phyloP scores from a whole-genome alignment of 2,329 filamentous ascomycete species.

The Fusarium liriodendri region DNA sequence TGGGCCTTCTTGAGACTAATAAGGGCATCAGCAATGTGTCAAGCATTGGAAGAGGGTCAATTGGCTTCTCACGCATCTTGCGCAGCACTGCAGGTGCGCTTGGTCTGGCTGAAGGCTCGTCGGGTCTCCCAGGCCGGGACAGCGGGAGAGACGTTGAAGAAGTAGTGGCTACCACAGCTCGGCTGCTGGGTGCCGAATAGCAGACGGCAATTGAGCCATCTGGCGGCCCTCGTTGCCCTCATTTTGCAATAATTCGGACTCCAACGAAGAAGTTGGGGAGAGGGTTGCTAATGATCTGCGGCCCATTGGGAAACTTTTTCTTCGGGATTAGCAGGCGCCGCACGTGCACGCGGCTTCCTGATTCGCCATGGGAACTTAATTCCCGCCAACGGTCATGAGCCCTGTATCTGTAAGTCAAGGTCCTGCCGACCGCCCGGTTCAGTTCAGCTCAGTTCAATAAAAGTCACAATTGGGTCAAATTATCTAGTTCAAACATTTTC shows the following conservation, averaged over 20 bases:
- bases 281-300: slow-evolving; percentile 42
- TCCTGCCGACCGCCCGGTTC: background rate
- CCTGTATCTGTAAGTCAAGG: slow-evolving; percentile 19
- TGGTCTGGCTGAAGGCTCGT: slow-evolving; percentile 51
- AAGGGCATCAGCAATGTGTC: slow-evolving; percentile 26
- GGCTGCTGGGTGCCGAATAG: slow-evolving; percentile 44
- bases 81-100: slow-evolving; percentile 48
- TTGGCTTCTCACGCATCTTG: slow-evolving; percentile 54
- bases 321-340: slow-evolving; percentile 42
- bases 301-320: slow-evolving; percentile 46
- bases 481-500: background rate
- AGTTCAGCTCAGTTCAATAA: background rate
- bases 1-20: slow-evolving; percentile 63
- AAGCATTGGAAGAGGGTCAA: background rate
- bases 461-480: background rate
- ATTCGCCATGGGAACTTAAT: slow-evolving; percentile 29
- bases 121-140: slow-evolving; percentile 39
- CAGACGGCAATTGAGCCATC: slow-evolving; percentile 56
- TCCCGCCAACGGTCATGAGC: slow-evolving; percentile 15
- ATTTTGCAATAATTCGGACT: slow-evolving; percentile 46
- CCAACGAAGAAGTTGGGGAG: slow-evolving; percentile 39
- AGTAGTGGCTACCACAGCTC: slow-evolving; percentile 43
- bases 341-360: slow-evolving; percentile 35
- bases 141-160: slow-evolving; percentile 41
- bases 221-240: slow-evolving; percentile 53